These are phyloP conservation scores for Quercus gilva DNA, from an alignment of 306 rosid genomes.

Conservation along the genomic window DNA sequence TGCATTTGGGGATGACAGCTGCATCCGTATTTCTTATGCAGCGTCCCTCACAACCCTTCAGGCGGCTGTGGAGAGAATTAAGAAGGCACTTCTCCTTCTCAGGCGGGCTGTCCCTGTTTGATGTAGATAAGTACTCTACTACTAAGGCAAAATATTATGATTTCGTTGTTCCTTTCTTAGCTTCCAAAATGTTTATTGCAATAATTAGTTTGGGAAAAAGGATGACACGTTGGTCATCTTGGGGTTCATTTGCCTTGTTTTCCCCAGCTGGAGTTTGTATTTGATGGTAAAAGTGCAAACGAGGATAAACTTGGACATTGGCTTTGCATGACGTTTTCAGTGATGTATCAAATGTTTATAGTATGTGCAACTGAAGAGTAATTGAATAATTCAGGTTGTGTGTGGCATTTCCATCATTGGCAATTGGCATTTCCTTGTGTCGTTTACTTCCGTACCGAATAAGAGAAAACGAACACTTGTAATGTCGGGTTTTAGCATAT, in stretches of 20 bases:
- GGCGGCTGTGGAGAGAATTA: constrained; percentile 82
- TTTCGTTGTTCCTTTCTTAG: constrained; percentile 17
- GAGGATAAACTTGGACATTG: neutral
- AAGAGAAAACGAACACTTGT: too few species aligned
- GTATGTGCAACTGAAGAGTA: neutral
- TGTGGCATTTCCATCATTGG: neutral
- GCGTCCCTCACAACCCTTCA: constrained; percentile 73
- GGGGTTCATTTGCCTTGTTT: neutral
- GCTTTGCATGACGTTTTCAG: neutral
- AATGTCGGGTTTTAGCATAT: neutral
- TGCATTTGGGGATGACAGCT: constrained; percentile 84
- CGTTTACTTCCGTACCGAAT: too few species aligned
- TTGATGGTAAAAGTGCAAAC: neutral
- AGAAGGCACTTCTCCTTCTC: constrained; percentile 57
- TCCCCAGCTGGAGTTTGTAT: neutral
- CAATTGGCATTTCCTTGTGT: too few species aligned
- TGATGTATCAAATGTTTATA: neutral
- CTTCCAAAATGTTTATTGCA: constrained; percentile 21
- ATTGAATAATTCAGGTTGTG: neutral
- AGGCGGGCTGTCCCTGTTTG: constrained; percentile 51
- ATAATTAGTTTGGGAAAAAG: constrained; percentile 5
- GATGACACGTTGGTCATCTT: neutral
- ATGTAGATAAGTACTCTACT: neutral
- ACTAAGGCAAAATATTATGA: neutral
- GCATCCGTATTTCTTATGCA: constrained; percentile 91